Conservation (phyloP, 1,139 yeast genomes). For the Geotrichum australiense region DNA sequence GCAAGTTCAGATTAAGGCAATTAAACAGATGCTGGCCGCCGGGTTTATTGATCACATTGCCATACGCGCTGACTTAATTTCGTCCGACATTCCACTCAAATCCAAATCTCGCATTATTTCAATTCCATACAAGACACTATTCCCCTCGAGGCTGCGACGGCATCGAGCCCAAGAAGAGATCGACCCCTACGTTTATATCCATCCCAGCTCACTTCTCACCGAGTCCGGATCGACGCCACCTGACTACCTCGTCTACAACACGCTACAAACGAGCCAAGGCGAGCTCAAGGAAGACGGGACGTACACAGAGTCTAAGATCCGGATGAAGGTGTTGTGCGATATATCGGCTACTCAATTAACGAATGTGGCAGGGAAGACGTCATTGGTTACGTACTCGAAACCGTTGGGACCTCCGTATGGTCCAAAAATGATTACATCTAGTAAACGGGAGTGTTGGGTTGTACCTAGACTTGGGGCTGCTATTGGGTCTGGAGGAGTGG, state of each 20-base stretch:
- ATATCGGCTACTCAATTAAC: slow-evolving; percentile 68
- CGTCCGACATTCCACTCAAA: slow-evolving; percentile 42
- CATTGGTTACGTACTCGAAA: slow-evolving; percentile 74
- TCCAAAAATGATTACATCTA: slow-evolving; percentile 56
- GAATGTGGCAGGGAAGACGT: slow-evolving; percentile 66
- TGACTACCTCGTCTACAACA: slow-evolving; percentile 54
- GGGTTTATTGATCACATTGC: slow-evolving; percentile 93
- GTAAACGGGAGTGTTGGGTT: slow-evolving; percentile 72
- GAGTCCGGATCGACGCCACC: slow-evolving; percentile 63
- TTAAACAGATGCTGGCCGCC: slow-evolving; percentile 87
- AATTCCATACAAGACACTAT: slow-evolving; percentile 68
- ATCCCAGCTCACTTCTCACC: slow-evolving; percentile 62
- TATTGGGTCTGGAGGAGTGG: slow-evolving; percentile 75
- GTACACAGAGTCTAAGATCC: slow-evolving; percentile 30
- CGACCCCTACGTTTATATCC: slow-evolving; percentile 62
- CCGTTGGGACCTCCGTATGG: slow-evolving; percentile 90
- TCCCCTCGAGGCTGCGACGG: slow-evolving; percentile 39
- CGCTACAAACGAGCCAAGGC: slow-evolving; percentile 16
- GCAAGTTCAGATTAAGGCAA: slow-evolving; percentile 59
- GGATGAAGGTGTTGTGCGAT: slow-evolving; percentile 74
- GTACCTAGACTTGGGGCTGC: slow-evolving; percentile 87
- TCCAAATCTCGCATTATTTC: slow-evolving; percentile 49
- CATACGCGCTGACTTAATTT: slow-evolving; percentile 67
- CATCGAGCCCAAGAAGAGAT: slow-evolving; percentile 30
- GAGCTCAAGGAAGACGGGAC: slow-evolving; percentile 18